Conservation (phyloP, 1,284 basidiomycete species). For the Cryptococcus deneoformans region DNA sequence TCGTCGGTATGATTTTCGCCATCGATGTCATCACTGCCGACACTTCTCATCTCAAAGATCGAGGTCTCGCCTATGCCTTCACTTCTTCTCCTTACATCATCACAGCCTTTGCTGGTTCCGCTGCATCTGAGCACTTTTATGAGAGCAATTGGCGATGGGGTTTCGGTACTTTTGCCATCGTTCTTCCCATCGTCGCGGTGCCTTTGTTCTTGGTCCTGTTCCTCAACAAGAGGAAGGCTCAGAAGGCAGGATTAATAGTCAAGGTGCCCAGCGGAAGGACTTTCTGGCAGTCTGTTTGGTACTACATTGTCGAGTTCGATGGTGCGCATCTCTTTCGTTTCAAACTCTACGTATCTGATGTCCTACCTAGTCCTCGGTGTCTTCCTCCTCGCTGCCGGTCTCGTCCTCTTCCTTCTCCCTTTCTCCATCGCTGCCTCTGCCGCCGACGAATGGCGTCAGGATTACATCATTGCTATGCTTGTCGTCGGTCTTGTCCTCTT, state of each 20-base stretch:
- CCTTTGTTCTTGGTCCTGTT: slow-evolving; percentile 31
- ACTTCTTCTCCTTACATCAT: slow-evolving; percentile 50
- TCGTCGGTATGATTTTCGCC: slow-evolving; percentile 45
- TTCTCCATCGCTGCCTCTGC: slow-evolving; percentile 44
- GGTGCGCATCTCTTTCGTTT: slow-evolving; percentile 13
- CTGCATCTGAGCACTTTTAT: slow-evolving; percentile 35
- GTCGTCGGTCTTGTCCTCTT: slow-evolving; percentile 46
- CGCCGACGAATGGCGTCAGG: slow-evolving; percentile 34
- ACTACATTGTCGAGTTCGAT: slow-evolving; percentile 42
- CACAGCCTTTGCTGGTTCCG: slow-evolving; percentile 48
- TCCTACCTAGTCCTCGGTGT: slow-evolving; percentile 39
- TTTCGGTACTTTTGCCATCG: slow-evolving; percentile 48
- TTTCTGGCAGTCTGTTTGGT: slow-evolving; percentile 29
- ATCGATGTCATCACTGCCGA: slow-evolving; percentile 51
- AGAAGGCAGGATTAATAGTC: slow-evolving; percentile 16
- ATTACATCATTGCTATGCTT: slow-evolving; percentile 46
- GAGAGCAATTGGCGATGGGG: slow-evolving; percentile 48
- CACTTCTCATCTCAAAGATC: slow-evolving; percentile 44
- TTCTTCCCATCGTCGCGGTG: slow-evolving; percentile 41
- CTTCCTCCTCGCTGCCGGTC: slow-evolving; percentile 43
- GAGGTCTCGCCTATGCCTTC: slow-evolving; percentile 50
- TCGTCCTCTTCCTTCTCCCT: slow-evolving; percentile 47
- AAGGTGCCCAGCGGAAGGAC: slow-evolving; percentile 15
- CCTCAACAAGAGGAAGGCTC: slow-evolving; percentile 32
- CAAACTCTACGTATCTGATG: not conserved